Conservation (phyloP, 495 filamentous ascomycete species). For the Amorphotheca resinae region DNA sequence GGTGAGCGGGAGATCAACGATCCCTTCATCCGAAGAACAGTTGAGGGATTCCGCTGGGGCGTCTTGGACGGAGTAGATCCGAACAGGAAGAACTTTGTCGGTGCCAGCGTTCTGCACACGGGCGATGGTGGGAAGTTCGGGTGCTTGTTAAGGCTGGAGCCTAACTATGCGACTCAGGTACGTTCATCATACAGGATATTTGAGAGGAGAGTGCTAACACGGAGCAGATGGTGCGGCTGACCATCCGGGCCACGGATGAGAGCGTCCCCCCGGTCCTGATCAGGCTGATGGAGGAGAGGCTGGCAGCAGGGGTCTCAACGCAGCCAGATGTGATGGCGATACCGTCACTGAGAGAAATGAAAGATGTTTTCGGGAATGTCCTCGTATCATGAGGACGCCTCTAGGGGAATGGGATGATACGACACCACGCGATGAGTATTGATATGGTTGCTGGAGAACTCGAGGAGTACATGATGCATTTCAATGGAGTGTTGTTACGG, state of each 20-base stretch:
- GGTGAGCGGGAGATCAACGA: conserved; percentile 38
- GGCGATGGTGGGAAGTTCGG: conserved; percentile 78
- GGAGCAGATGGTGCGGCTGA: conserved; percentile 85
- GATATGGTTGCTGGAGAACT: not conserved
- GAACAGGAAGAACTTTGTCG: conserved; percentile 85
- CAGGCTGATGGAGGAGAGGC: conserved; percentile 74
- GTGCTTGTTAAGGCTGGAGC: conserved; percentile 85
- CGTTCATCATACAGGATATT: conserved; percentile 10
- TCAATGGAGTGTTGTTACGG: not conserved
- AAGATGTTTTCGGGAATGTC: conserved; percentile 19
- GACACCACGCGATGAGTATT: not conserved
- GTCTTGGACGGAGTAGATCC: conserved; percentile 76
- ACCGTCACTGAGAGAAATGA: conserved; percentile 17
- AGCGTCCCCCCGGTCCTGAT: conserved; percentile 65
- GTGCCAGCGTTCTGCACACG: conserved; percentile 81
- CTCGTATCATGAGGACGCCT: conserved; percentile 10
- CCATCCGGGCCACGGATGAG: conserved; percentile 90
- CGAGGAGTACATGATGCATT: not conserved
- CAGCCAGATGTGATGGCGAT: conserved; percentile 17
- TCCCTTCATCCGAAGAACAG: conserved; percentile 49
- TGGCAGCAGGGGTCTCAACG: conserved; percentile 41
- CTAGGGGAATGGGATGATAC: not conserved
- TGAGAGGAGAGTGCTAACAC: conserved; percentile 1
- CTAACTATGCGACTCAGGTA: conserved; percentile 85
- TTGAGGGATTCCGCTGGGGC: conserved; percentile 81